phyloP scores from a whole-genome alignment of 228 moss, liverwort and hornwort genomes.

The Sphagnum fallax region DNA sequence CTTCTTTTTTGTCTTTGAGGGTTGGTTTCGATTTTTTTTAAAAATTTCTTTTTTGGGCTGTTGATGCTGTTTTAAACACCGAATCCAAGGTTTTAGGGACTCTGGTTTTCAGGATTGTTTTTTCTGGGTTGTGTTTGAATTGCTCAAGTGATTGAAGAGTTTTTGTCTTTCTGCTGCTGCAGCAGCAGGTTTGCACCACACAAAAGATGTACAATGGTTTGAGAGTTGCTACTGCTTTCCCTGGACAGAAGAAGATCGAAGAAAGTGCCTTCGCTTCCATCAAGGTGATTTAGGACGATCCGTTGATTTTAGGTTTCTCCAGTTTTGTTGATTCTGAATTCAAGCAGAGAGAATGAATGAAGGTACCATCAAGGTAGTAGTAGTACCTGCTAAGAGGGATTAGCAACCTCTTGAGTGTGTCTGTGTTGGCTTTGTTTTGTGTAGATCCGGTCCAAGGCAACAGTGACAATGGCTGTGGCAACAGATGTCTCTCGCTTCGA shows the following conservation, averaged over 20 bases:
- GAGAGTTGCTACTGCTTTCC: conserved; percentile 37
- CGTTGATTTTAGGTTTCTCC: neutral
- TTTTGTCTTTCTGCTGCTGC: neutral
- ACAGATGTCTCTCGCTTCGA: conserved; percentile 83
- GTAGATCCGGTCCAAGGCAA: conserved; percentile 12
- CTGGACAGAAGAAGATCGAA: conserved; percentile 24
- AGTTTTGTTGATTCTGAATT: neutral
- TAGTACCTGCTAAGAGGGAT: neutral
- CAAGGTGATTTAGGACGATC: conserved; percentile 28
- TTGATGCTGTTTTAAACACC: neutral
- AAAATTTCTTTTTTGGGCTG: neutral
- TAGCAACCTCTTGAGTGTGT: neutral
- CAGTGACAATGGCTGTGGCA: conserved; percentile 61
- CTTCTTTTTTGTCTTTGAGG: neutral
- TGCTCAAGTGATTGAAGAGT: neutral
- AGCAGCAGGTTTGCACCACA: conserved; percentile 18
- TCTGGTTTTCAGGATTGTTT: neutral
- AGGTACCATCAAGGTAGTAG: no score
- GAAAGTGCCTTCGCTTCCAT: conserved; percentile 21
- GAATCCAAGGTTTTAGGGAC: neutral
- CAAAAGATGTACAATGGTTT: conserved; percentile 43
- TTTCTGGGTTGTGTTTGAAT: neutral
- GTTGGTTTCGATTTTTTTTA: neutral
- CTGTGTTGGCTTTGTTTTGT: neutral
- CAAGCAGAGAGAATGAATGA: no score